phyloP scores from a whole-genome alignment of 1,139 yeast genomes.

The Debaryomycetaceae sp. region DNA sequence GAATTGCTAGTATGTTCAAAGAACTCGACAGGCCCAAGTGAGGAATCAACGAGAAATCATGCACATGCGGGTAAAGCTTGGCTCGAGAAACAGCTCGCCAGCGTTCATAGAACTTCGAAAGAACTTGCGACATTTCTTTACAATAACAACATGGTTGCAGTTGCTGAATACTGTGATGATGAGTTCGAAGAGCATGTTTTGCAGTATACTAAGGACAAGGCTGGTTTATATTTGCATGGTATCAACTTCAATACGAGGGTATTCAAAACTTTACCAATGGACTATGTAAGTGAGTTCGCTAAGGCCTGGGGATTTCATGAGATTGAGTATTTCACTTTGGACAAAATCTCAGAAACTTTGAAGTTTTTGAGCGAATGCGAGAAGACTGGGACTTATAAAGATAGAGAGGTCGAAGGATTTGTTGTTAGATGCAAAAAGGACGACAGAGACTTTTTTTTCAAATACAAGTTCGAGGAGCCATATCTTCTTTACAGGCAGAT shows the following conservation, averaged over 20 bases:
- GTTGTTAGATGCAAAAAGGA: slow-evolving; percentile 63
- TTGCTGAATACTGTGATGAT: slow-evolving; percentile 92
- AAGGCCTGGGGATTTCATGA: slow-evolving; percentile 66
- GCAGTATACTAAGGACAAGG: slow-evolving; percentile 58
- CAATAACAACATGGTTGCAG: slow-evolving; percentile 66
- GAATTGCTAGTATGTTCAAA: slow-evolving; percentile 80
- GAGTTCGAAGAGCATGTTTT: slow-evolving; percentile 90
- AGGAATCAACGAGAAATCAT: slow-evolving; percentile 58
- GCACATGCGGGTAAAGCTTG: slow-evolving; percentile 69
- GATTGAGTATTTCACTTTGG: slow-evolving; percentile 44
- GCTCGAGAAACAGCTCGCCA: slow-evolving; percentile 50
- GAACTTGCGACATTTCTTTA: slow-evolving; percentile 58
- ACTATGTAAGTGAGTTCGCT: slow-evolving; percentile 59
- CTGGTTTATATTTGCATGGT: slow-evolving; percentile 91
- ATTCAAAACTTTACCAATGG: slow-evolving; percentile 65
- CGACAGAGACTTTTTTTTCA: slow-evolving; percentile 62
- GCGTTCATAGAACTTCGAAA: slow-evolving; percentile 31
- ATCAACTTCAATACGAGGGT: slow-evolving; percentile 63
- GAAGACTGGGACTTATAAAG: slow-evolving; percentile 67
- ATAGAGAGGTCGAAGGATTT: slow-evolving; percentile 85
- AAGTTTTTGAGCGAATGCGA: slow-evolving; percentile 55
- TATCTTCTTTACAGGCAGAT: slow-evolving; percentile 86
- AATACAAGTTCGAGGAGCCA: slow-evolving; percentile 94
- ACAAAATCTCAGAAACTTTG: slow-evolving; percentile 39
- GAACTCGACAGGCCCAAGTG: slow-evolving; percentile 75